Evolutionary conservation across 2,329 filamentous ascomycete species (phyloP).

Genomic region (Neofusicoccum ribis): DNA sequence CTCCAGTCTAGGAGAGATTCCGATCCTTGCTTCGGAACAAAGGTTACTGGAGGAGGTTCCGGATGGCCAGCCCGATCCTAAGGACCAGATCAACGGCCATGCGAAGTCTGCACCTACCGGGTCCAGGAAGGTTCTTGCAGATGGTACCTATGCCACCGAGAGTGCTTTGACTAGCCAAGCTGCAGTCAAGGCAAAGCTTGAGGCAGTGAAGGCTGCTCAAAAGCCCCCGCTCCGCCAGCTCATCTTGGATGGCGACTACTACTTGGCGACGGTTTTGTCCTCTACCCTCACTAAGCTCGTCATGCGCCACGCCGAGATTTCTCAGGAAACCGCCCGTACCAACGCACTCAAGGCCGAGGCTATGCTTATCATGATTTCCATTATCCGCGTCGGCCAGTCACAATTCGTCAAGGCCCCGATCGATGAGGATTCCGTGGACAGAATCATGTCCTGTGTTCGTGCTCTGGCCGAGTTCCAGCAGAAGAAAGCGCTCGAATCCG

Average conservation of each 20-base stretch:
- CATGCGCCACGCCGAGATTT: conserved; percentile 95
- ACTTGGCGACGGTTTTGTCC: conserved; percentile 90
- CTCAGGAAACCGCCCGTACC: conserved; percentile 78
- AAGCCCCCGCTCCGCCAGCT: conserved; percentile 94
- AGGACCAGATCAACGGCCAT: conserved; percentile 76
- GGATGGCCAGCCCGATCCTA: conserved; percentile 63
- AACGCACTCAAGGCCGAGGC: conserved; percentile 94
- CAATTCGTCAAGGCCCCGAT: conserved; percentile 97
- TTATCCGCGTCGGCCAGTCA: conserved; percentile 97
- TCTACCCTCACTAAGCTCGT: conserved; percentile 96
- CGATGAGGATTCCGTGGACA: conserved; percentile 96
- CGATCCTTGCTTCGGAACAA: conserved; percentile 93
- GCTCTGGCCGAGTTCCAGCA: conserved; percentile 87
- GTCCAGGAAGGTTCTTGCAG: conserved; percentile 87
- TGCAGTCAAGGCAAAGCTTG: conserved; percentile 82
- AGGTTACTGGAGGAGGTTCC: conserved; percentile 80
- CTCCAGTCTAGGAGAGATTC: conserved; percentile 91
- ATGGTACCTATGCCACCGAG: conserved; percentile 97
- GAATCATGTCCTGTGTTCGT: conserved; percentile 96
- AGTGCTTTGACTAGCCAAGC: conserved; percentile 93
- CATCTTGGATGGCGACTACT: conserved; percentile 96
- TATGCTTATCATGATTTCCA: conserved; percentile 99
- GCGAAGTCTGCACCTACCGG: conserved; percentile 76
- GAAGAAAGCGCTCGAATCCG: conserved; percentile 85
- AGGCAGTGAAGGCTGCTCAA: conserved; percentile 94